Base-by-base conservation (phyloP, 805 yeast genomes). In the Metschnikowia peoriensis region DNA sequence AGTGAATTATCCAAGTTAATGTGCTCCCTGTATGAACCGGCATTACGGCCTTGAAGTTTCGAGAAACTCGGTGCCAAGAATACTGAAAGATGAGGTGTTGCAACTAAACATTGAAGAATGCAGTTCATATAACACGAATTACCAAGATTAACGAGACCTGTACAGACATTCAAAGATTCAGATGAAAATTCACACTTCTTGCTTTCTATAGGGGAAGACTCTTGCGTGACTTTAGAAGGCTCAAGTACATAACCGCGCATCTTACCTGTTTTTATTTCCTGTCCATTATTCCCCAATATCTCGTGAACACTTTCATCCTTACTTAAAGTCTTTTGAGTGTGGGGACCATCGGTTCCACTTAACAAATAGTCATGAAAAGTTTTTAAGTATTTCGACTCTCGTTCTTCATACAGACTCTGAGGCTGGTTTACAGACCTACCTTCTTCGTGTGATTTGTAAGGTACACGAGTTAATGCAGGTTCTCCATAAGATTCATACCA, bases 111-210 rank as follows among this genome's bases (percentile, higher is more conserved):
- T 69, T 92, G 98, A n/a, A 92, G 68, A 3, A 88, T 78, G 59
- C 96, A 87, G 69, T 92, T 92, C 91, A 92, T 87, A 68, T 92
- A 92, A 67, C 97, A 92, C 0, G 96, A 88, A 62, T 93, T 93
- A 2, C 97, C 97, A 55, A 92, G 72, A 65, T 92, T 92, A 12
- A 77, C 74, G 6, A 92, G 73, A 0, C 98, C 97, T 0, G 91
- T 83, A 16, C 83, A 73, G 47, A 45, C 41, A 15, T 22, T 40
- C 32, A 41, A 38, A 6, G 27, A 15, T 7, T 17, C 37, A 12
- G 35, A 16, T 16, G 27, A 7, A 32, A 14, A 17, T n/a, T 28
- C 28, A 22, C 17, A 28, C 1, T 28, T 28, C 32, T 15, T 39
- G 11, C 28, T 8, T 14, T 28, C 28, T 14, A 11, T 28, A 14